Base-by-base conservation (phyloP, 2,329 filamentous ascomycete genomes). In the Amylocarpus encephaloides region DNA sequence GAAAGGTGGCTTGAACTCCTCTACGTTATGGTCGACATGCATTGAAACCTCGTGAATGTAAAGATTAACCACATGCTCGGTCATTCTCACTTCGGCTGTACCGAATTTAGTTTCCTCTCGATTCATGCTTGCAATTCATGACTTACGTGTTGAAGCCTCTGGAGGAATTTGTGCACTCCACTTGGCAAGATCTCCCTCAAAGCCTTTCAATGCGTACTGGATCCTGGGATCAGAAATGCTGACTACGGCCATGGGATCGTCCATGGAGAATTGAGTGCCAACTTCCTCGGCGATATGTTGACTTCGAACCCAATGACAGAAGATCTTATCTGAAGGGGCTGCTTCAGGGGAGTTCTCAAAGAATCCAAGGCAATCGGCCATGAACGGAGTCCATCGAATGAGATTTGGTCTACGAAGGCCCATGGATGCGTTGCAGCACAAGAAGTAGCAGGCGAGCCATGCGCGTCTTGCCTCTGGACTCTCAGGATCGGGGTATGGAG, bases 21-120 rank as follows among this genome's bases (percentile, higher is more conserved):
- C 74, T 2, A 74, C 69, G 42, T 73, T 74, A 54, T 78, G 74
- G 52, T 82, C 77, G 15, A 78, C 68, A 57, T 81, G 68, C 68
- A 83, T 74, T 5, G 74, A 73, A 45, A 80, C 72, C 63, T 83
- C 80, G 59, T 83, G 77, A 56, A 82, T 73, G 59, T 78, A 82
- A 2, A 82, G 67, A 50, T 73, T 75, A 36, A 79, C 61, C 9
- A 75, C 70, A 57, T 76, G 69, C 52, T 78, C 72, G n/a, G 74
- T 73, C 56, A 82, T 69, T 43, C 68, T 68, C 51, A 81, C 58
- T 7, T 71, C 62, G 12, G 69, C 75, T 74, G 62, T 54, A n/a
- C 7, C 12, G 34, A 13, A 15, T 30, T 57, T 49, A 59, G 54
- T 33, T 32, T 29, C 22, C 26, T 38, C 11, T 12, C 3, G 34